These are phyloP conservation scores for Apophysomyces trapeziformis DNA, from an alignment of 371 early-diverging fungal genomes.

Conservation along the genomic window DNA sequence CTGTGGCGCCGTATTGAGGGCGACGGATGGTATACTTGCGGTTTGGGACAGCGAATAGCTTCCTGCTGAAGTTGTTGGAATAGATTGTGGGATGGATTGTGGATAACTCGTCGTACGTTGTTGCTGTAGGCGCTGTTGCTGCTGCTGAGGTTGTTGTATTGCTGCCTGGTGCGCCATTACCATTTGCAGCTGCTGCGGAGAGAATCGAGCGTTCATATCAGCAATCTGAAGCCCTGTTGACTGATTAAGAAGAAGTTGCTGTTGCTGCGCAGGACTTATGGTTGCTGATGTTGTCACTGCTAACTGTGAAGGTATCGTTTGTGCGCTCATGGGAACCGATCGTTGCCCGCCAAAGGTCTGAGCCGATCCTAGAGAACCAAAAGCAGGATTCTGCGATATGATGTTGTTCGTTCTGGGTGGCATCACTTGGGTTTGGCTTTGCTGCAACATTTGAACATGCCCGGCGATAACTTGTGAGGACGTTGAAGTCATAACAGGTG, in stretches of 20 bases:
- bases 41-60: neutral
- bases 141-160: slow-evolving; percentile 22
- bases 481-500: neutral
- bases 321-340: neutral
- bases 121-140: slow-evolving; percentile 23
- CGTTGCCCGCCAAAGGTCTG: neutral
- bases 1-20: neutral
- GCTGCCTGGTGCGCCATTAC: slow-evolving; percentile 34
- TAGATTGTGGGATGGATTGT: neutral
- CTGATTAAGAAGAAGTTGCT: neutral
- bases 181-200: slow-evolving; percentile 41
- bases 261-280: neutral
- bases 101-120: slow-evolving; percentile 4
- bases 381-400: neutral
- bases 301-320: neutral
- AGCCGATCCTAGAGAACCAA: neutral
- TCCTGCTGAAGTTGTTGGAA: neutral
- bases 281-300: neutral
- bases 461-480: slow-evolving; percentile 1
- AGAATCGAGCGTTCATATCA: slow-evolving; percentile 22
- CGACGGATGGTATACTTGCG: neutral
- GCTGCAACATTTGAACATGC: neutral
- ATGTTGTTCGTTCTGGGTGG: neutral
- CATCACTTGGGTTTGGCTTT: neutral
- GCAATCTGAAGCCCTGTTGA: slow-evolving; percentile 4